Percentiles rank a stretch among this genome's conserved stretches.
Evolutionary conservation across 805 yeast genomes (phyloP).

Genomic region (Pichia cabralensis): DNA sequence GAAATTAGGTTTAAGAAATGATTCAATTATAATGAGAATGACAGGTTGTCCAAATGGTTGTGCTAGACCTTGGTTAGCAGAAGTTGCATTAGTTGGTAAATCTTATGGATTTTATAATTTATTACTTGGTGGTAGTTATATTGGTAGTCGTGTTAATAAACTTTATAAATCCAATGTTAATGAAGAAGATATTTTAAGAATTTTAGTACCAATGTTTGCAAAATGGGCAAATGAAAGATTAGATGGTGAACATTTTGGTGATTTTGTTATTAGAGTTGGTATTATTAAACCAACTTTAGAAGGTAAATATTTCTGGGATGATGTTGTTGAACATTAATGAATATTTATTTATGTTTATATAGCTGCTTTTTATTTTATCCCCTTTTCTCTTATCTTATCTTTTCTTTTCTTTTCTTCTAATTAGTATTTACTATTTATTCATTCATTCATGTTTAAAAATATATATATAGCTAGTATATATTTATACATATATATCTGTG

Average conservation of each 20-base stretch:
- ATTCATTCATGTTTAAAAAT: neutral
- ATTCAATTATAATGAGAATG: conserved; percentile 94
- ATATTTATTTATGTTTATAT: too few relatives aligned
- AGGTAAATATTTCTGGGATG: conserved; percentile 93
- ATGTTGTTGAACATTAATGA: conserved; percentile 65
- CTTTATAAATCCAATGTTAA: conserved; percentile 78
- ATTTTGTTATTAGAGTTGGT: conserved; percentile 80
- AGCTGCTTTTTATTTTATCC: conserved; percentile 1
- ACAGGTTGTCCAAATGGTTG: conserved; percentile 99
- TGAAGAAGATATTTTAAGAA: conserved; percentile 77
- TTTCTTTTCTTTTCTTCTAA: neutral
- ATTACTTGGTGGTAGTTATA: conserved; percentile 92
- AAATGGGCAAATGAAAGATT: conserved; percentile 88
- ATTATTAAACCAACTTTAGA: conserved; percentile 80
- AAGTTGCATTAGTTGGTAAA: conserved; percentile 90
- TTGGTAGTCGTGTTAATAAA: conserved; percentile 88
- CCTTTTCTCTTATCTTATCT: neutral
- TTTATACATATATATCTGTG: neutral
- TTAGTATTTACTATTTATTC: too few relatives aligned
- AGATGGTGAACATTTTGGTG: conserved; percentile 94
- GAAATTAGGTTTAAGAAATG: conserved; percentile 88
- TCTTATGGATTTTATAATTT: conserved; percentile 89
- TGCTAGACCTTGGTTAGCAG: conserved; percentile 98
- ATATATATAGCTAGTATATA: neutral
- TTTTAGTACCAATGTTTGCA: conserved; percentile 78